phyloP scores from a whole-genome alignment of 441 rosid species.

The Corymbia calophylla region DNA sequence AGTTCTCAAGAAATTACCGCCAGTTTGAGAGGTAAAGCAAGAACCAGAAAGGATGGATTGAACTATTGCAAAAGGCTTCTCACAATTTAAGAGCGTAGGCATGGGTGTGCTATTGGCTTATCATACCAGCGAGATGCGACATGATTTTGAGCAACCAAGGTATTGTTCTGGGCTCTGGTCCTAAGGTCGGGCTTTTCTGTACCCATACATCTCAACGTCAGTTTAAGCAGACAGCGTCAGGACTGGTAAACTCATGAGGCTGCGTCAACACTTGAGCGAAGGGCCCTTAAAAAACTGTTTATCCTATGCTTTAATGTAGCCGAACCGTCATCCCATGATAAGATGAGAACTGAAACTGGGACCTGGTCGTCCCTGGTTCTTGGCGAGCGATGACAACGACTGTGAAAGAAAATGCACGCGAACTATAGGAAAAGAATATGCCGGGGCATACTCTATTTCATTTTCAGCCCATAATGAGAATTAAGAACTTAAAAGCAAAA shows the following conservation, averaged over 20 bases:
- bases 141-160: not conserved
- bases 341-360: not conserved
- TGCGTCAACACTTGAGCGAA: not conserved
- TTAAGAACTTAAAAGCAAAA: no score
- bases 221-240: not conserved
- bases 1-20: not conserved
- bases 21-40: not conserved
- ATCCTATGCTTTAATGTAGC: not conserved
- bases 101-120: not conserved
- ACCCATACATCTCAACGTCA: not conserved
- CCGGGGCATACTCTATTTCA: no score
- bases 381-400: not conserved
- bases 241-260: not conserved
- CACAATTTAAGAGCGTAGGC: not conserved
- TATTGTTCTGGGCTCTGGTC: not conserved
- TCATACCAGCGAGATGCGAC: not conserved
- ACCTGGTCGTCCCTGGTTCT: not conserved
- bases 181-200: not conserved
- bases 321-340: not conserved
- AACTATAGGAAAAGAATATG: not conserved
- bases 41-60: not conserved
- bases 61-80: not conserved
- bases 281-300: not conserved
- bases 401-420: not conserved
- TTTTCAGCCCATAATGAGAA: no score